Base-by-base conservation (phyloP, 176 grass and related monocot species). In the Themeda triandra region DNA sequence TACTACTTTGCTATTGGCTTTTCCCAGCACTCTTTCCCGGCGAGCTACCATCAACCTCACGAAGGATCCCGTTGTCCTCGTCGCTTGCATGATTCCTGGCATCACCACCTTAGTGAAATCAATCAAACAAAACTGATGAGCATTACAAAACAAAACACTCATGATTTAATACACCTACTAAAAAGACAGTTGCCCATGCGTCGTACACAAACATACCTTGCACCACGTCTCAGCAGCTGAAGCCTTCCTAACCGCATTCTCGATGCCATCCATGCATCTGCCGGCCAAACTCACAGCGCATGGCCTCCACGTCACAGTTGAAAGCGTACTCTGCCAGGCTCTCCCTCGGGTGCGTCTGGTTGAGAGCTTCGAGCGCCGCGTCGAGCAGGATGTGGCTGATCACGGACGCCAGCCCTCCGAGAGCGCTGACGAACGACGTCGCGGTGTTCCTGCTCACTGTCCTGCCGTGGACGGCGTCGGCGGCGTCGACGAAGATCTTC, bases 311-410 rank as follows among this genome's bases (percentile, higher is more conserved):
- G 39, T n/a, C n/a, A 2, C 4, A 25, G 75, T 72, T 86, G 66
- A 48, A 71, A 15, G 75, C 66, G 14, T 85, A 70, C 66, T 79
- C 75, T 1, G 51, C 33, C 48, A 85, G 27, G 75, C 49, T 44
- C 19, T 63, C 66, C 9, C 13, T 27, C 21, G 66, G 84, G 28
- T 44, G 10, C 66, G 9, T 33, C 5, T 48, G 75, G 66, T 49
- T 37, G 75, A 86, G 37, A 17, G 39, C 21, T 10, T 72, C 84
- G 8, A 80, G 23, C 2, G 68, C 56, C n/a, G 11, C 68, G 27
- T 86, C 31, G 5, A 86, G 31, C 30, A 86, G 45, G 58, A 86
- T 74, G 59, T 86, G 77, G 69, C 58, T 73, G 6, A 80, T 42
- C n/a, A n/a, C n/a, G 2, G 40, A 69, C 2, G 31, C 77, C 10